Conservation (phyloP, 345 rosid genomes). For the Arabidopsis suecica region DNA sequence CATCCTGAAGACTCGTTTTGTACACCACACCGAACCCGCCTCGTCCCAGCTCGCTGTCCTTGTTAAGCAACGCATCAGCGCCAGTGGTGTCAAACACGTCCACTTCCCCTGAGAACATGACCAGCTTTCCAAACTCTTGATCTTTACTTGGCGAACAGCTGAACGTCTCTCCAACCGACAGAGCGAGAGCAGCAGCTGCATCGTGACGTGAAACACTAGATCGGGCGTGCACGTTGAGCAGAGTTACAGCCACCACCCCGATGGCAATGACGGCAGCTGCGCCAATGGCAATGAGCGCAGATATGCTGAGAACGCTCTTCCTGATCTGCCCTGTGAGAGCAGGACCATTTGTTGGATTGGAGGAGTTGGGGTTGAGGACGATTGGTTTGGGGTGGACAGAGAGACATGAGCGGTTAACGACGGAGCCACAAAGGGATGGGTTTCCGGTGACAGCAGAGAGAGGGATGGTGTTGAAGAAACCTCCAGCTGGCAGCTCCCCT, state of each 20-base stretch:
- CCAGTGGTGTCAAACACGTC: slow-evolving; percentile 80
- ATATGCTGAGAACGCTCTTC: slow-evolving; percentile 80
- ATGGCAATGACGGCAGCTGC: slow-evolving; percentile 87
- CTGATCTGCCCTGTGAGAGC: slow-evolving; percentile 55
- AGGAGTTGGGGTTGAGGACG: slow-evolving; percentile 93
- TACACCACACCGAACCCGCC: slow-evolving; percentile 99
- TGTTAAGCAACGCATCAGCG: slow-evolving; percentile 82
- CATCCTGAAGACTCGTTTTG: slow-evolving; percentile 72
- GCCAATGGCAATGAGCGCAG: slow-evolving; percentile 91
- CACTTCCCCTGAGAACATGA: slow-evolving; percentile 91
- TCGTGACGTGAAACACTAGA: slow-evolving; percentile 65
- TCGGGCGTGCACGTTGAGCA: slow-evolving; percentile 78
- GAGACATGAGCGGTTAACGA: slow-evolving; percentile 84
- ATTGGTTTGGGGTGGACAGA: slow-evolving; percentile 88
- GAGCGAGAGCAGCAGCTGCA: slow-evolving; percentile 55
- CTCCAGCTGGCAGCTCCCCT: slow-evolving; percentile 91
- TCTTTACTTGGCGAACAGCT: slow-evolving; percentile 81
- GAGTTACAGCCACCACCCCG: slow-evolving; percentile 85
- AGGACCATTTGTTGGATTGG: slow-evolving; percentile 51
- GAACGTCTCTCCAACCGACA: slow-evolving; percentile 75
- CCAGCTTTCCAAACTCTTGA: slow-evolving; percentile 90
- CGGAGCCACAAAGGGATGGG: slow-evolving; percentile 89
- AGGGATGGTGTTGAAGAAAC: slow-evolving; percentile 89
- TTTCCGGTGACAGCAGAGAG: slow-evolving; percentile 72
- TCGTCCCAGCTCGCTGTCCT: slow-evolving; percentile 96